Conservation (phyloP, 257 asterid genomes). For the Nicotiana sylvestris region DNA sequence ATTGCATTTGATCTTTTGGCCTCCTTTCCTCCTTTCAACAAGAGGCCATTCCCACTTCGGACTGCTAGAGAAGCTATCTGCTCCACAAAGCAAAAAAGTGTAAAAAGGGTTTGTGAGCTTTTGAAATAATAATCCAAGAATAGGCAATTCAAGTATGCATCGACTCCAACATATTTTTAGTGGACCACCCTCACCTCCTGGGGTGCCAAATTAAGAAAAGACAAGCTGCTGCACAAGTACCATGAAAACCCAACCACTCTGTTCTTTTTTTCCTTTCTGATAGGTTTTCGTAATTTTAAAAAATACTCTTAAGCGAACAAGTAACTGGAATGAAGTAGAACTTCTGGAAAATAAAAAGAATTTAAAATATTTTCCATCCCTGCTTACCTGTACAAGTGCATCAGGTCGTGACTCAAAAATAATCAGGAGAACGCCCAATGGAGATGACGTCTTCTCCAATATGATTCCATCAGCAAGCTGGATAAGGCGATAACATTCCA, state of each 20-base stretch:
- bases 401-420: constrained; percentile 90
- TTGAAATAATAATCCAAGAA: background rate
- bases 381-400: constrained; percentile 77
- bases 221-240: constrained; percentile 1
- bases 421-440: constrained; percentile 70
- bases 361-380: background rate
- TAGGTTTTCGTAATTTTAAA: background rate
- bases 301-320: background rate
- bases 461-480: constrained; percentile 75
- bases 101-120: background rate
- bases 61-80: constrained; percentile 87
- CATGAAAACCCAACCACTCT: background rate
- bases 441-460: constrained; percentile 66
- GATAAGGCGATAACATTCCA: constrained; percentile 18
- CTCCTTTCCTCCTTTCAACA: constrained; percentile 86
- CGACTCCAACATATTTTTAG: background rate
- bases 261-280: background rate
- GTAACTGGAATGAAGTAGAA: background rate
- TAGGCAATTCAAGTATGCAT: background rate
- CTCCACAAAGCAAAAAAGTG: background rate
- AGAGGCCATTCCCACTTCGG: constrained; percentile 79
- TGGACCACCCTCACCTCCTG: background rate
- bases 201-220: background rate
- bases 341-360: background rate
- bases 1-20: constrained; percentile 64